Base-by-base conservation (phyloP, 106 monocot genomes). In the Xerophyta viscosa region DNA sequence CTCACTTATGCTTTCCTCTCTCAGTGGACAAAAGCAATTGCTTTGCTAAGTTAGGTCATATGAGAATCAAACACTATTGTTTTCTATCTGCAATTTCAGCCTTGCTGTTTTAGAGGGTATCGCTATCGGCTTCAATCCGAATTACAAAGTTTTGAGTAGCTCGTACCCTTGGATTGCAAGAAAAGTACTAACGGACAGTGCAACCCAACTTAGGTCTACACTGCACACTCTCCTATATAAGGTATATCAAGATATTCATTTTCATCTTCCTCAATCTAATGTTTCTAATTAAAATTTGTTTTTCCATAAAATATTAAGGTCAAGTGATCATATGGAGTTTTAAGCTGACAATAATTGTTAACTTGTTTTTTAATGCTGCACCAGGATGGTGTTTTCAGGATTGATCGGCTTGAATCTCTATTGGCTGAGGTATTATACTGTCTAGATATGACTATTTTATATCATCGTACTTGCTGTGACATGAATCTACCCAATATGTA, bases 121-220 rank as follows among this genome's bases (percentile, higher is more conserved):
- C 68, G 96, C 96, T 25, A 76, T 98, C 29, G 41, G 89, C 50
- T 86, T 98, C 21, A 54, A 98, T 86, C 82, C 89, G 57, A 64
- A 82, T 48, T 98, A 98, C 69, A 98, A 89, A 70, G 96, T 89
- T 46, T 76, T 98, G 66, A 74, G 89, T 60, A 96, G 89, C 69
- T 82, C 96, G 57, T 96, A 96, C 52, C 96, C 96, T 24, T 96
- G 96, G 96, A 96, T 96, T 69, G 96, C 96, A 57, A 85, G 96
- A 68, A 89, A 96, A 82, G 85, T 96, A 37, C 78, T 96, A 15
- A 89, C 96, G 47, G 89, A 96, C 23, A 76, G 53, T 56, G 88
- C 89, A 64, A 78, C 85, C 6, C 72, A 96, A 41, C 96, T 96
- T 29, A 77, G 55, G 43, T 82, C 81, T 59, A 89, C 84, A 64